Base-by-base conservation (phyloP, 805 yeast genomes). In the Pichia sporocuriosa region DNA sequence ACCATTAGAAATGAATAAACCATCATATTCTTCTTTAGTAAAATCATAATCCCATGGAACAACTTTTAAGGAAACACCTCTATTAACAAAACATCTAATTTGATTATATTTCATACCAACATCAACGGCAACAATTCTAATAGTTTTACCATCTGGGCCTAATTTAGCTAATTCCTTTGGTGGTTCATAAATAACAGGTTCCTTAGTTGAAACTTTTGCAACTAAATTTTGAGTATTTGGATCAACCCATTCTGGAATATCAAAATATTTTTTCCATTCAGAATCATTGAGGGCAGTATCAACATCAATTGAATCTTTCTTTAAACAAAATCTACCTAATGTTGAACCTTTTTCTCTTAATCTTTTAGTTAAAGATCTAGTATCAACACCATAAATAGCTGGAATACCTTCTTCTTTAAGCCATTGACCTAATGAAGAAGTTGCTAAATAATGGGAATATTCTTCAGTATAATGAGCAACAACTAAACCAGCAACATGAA, bases 41-140 rank as follows among this genome's bases (percentile, higher is more conserved):
- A 84, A 81, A 65, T 88, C 95, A 60, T 88, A 80, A 62, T 93
- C 81, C 89, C 90, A 90, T 47, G 98, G 97, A 36, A 93, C 97
- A 42, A 93, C 97, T 60, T 79, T 77, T 53, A 93, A 72, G 68
- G 94, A 97, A 39, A 93, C 96, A 63, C 99, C 98, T 59, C 98
- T 82, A 61, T 79, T 78, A 45, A 93, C 87, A 51, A 93, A 90
- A 66, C 98, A 93, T 66, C 99, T 83, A 59, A 93, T 86, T 70
- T 93, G 99, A 68, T 93, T 93, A 71, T 72, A 90, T 68, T 93
- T 93, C 86, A 93, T 85, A 75, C 99, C 99, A 44, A 89, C 96
- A 66, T 93, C 99, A 49, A 93, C 72, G 19, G 96, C 96, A 29
- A 93, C 65, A 50, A 93, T 84, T 64, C 93, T 80, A 51, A 90